phyloP scores from a whole-genome alignment of 495 filamentous ascomycete species.

The Aspergillus ostianus region DNA sequence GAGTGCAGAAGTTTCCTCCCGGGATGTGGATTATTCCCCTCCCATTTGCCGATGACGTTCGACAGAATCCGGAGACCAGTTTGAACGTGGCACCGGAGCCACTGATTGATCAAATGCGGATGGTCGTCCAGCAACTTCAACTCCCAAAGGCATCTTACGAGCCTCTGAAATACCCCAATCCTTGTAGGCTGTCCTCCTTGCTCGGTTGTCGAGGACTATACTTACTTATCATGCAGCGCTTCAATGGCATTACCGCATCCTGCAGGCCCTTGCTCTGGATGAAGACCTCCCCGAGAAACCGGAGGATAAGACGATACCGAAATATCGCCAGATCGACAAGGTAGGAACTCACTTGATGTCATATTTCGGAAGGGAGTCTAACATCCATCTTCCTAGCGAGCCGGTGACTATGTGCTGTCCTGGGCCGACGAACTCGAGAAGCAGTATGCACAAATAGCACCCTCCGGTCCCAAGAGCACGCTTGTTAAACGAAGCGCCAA shows the following conservation, averaged over 20 bases:
- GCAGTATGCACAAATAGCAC: slow-evolving; percentile 43
- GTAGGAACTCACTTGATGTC: slow-evolving; percentile 22
- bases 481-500: slow-evolving; percentile 49
- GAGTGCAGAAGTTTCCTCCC: slow-evolving; percentile 68
- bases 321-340: slow-evolving; percentile 81
- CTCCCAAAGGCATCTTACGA: slow-evolving; percentile 84
- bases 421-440: slow-evolving; percentile 71
- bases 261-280: slow-evolving; percentile 89
- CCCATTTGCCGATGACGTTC: slow-evolving; percentile 88
- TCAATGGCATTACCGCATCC: slow-evolving; percentile 96
- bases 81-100: slow-evolving; percentile 59
- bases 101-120: slow-evolving; percentile 77
- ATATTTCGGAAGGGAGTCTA: slow-evolving; percentile 2
- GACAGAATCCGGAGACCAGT: slow-evolving; percentile 64
- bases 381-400: slow-evolving; percentile 44
- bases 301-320: slow-evolving; percentile 83
- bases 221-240: slow-evolving; percentile 46
- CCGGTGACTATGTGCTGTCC: slow-evolving; percentile 70
- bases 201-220: background rate
- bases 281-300: slow-evolving; percentile 81
- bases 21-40: slow-evolving; percentile 88
- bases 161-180: slow-evolving; percentile 87
- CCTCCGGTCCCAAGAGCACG: slow-evolving; percentile 33
- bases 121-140: slow-evolving; percentile 80
- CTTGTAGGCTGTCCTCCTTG: slow-evolving; percentile 39